phyloP scores from a whole-genome alignment of 305 asterid genomes.

The Ilex paraguariensis region DNA sequence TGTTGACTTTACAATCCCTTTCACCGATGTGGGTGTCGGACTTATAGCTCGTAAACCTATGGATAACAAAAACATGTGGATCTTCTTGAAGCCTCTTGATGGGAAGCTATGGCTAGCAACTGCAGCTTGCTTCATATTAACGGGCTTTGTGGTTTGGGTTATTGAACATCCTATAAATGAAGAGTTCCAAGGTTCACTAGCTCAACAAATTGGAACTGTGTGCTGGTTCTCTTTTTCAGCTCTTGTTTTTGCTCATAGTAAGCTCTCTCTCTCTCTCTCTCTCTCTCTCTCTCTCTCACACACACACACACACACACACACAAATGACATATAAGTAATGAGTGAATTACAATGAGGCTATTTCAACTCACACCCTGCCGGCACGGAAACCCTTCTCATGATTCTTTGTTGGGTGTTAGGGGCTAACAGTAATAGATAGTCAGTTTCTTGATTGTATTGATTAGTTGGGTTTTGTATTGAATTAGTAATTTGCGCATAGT shows the following conservation, averaged over 20 bases:
- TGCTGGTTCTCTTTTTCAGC: slow-evolving; percentile 22
- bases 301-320: no score
- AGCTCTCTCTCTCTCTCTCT: slow-evolving; percentile 1
- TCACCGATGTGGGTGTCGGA: slow-evolving; percentile 32
- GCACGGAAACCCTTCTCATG: no score
- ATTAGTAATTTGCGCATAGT: no score
- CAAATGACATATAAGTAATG: neutral
- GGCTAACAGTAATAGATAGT: no score
- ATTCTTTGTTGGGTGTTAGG: no score
- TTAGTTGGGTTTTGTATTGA: neutral
- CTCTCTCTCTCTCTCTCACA: no score
- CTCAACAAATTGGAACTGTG: slow-evolving; percentile 19
- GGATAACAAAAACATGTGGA: slow-evolving; percentile 4
- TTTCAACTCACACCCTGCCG: no score
- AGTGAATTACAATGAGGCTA: neutral
- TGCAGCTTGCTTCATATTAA: slow-evolving; percentile 6
- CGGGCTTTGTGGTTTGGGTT: slow-evolving; percentile 13
- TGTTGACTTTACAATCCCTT: slow-evolving; percentile 44
- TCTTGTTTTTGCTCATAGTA: slow-evolving; percentile 26
- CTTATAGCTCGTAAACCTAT: slow-evolving; percentile 15
- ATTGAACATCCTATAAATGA: slow-evolving; percentile 18
- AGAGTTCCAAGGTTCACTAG: slow-evolving; percentile 17
- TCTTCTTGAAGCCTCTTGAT: slow-evolving; percentile 16
- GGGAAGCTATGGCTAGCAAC: slow-evolving; percentile 13
- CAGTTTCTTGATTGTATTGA: neutral